Percentiles rank a stretch among this genome's conserved stretches.
Evolutionary conservation across 306 rosid species (phyloP).

Genomic region (Casuarina cunninghamiana): DNA sequence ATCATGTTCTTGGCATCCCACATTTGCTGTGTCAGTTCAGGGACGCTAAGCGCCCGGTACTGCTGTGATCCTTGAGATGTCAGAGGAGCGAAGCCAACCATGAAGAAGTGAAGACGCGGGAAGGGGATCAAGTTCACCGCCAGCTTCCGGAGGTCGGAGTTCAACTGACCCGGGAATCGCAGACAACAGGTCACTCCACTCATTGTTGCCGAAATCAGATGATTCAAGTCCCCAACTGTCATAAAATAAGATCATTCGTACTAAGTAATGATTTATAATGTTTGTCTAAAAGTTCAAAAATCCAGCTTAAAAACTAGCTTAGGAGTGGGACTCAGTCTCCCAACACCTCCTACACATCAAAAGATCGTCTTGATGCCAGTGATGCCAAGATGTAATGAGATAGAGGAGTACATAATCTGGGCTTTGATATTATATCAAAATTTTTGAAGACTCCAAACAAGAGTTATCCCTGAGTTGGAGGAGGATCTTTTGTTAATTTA

Average conservation of each 20-base stretch:
- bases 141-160: constrained; percentile 69
- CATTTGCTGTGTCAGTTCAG: constrained; percentile 85
- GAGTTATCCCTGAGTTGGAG: too few species aligned
- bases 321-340: too few species aligned
- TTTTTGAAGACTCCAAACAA: too few species aligned
- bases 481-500: too few species aligned
- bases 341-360: too few species aligned
- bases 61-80: constrained; percentile 67
- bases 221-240: constrained; percentile 80
- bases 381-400: too few species aligned
- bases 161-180: constrained; percentile 79
- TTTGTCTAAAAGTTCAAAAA: too few species aligned
- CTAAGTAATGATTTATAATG: neutral
- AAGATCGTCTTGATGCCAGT: too few species aligned
- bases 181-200: constrained; percentile 87
- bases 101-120: constrained; percentile 79
- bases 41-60: constrained; percentile 54
- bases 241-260: neutral
- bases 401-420: too few species aligned
- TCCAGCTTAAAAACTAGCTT: too few species aligned
- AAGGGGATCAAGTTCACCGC: constrained; percentile 83
- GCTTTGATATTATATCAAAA: too few species aligned
- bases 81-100: constrained; percentile 77
- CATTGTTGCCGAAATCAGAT: constrained; percentile 79
- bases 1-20: constrained; percentile 81